A percentile compares a stretch with the other conserved stretches of the same genome.
These are phyloP conservation scores for Suaeda aralocaspica DNA, from an alignment of 148 eudicot species.

Conservation along the genomic window DNA sequence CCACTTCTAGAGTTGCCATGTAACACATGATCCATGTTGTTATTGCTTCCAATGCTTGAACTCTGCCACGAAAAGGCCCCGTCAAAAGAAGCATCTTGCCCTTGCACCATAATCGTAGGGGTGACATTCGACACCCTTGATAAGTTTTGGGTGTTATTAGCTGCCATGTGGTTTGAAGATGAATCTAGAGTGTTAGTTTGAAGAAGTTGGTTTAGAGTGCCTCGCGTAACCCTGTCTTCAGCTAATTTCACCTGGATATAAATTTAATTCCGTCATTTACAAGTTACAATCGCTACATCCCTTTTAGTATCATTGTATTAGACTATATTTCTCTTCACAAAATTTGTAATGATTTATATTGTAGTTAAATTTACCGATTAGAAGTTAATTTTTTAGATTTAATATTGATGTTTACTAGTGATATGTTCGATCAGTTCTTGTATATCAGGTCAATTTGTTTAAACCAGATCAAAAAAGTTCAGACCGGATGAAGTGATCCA, in stretches of 20 bases:
- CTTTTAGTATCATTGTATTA: no score
- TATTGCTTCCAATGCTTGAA: slow-evolving; percentile 32
- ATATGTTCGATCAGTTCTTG: no score
- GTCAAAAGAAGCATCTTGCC: slow-evolving; percentile 39
- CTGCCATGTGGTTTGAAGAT: slow-evolving; percentile 38
- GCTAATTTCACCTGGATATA: slow-evolving; percentile 73
- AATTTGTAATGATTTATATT: no score
- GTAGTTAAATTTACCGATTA: no score
- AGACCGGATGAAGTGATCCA: no score
- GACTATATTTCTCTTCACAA: no score
- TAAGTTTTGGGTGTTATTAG: slow-evolving; percentile 28
- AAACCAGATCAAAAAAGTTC: no score
- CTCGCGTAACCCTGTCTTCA: slow-evolving; percentile 80
- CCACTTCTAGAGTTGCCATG: slow-evolving; percentile 31
- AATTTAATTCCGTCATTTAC: background rate
- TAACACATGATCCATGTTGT: slow-evolving; percentile 27
- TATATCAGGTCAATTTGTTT: no score
- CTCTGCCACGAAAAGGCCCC: slow-evolving; percentile 28
- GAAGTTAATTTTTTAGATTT: no score
- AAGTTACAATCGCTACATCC: background rate
- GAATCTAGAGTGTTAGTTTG: slow-evolving; percentile 45
- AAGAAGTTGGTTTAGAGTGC: slow-evolving; percentile 63
- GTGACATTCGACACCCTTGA: slow-evolving; percentile 35
- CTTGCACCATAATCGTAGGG: slow-evolving; percentile 40
- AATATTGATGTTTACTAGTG: no score